Evolutionary conservation across 2,329 filamentous ascomycete genomes (phyloP), one percentile per base, ranked within the genome.

Genomic region (Aureobasidium sp.): DNA sequence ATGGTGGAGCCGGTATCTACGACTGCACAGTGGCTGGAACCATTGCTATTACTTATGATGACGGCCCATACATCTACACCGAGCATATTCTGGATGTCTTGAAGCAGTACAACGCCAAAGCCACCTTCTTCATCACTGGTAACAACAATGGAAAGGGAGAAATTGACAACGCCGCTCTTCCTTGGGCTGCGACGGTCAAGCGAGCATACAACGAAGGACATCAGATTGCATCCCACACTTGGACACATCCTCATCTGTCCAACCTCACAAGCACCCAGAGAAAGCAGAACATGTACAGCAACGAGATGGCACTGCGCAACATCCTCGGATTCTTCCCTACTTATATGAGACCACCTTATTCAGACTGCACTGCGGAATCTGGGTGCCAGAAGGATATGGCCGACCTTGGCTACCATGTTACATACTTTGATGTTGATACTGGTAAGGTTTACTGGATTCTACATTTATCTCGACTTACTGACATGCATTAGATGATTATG

Each of bases 61-160:
- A 96, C 75, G 88, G 86, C 32, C 91, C 91, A 0, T 92, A 88
- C 1, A 74, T 81, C 47, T 81, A 89, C 72, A 95, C 91, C 2
- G 70, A 74, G 49, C 83, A 86, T 61, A 91, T 96, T 63, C 76
- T 91, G 60, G 75, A 84, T 47, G 76, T 90, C 0, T 79, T 96
- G n/a, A 77, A 79, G 39, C 72, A 72, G 5, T 81, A 90, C 69
- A 79, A 82, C 62, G 90, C 87, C 15, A 83, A 80, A 25, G 91
- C 91, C 0, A 96, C 91, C 0, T 94, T 96, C 73, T 97, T 96
- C 73, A 81, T 95, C 36, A 96, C 96, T 67, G 91, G 91, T 45
- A 45, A 55, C 57, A 53, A 59, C 58, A 61, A 61, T n/a, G 77
- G 77, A 66, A 84, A 83, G 70, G 81, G 81, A 41, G 70, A 77